Conservation (phyloP, 2,329 filamentous ascomycete species). For the Colletotrichum sp. region DNA sequence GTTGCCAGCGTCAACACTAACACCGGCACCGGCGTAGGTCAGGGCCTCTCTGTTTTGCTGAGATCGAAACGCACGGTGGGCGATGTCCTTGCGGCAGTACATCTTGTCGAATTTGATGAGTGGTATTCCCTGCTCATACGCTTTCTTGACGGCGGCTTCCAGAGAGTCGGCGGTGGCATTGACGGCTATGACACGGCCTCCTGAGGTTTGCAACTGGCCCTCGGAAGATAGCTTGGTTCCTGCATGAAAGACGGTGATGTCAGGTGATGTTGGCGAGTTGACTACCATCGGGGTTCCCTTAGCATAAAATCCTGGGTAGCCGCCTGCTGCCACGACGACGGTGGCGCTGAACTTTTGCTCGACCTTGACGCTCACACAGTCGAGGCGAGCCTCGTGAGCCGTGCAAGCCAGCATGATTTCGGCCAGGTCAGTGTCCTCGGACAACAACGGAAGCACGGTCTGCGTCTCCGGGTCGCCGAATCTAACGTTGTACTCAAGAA, state of each 20-base stretch:
- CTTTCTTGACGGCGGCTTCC: slow-evolving; percentile 77
- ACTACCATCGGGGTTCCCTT: slow-evolving; percentile 68
- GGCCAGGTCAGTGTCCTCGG: slow-evolving; percentile 78
- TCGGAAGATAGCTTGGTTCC: slow-evolving; percentile 68
- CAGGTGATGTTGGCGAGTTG: slow-evolving; percentile 34
- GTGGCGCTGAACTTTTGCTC: slow-evolving; percentile 75
- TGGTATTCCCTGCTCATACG: slow-evolving; percentile 74
- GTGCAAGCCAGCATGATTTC: slow-evolving; percentile 84
- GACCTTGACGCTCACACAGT: slow-evolving; percentile 66
- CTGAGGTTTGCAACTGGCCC: slow-evolving; percentile 69
- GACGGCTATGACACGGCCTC: slow-evolving; percentile 85
- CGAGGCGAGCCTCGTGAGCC: slow-evolving; percentile 64
- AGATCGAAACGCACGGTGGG: slow-evolving; percentile 70
- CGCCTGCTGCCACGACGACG: slow-evolving; percentile 83
- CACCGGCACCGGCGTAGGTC: slow-evolving; percentile 92
- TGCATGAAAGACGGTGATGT: slow-evolving; percentile 82
- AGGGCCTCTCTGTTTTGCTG: slow-evolving; percentile 57
- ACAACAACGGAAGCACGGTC: slow-evolving; percentile 77
- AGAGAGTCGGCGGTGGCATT: slow-evolving; percentile 72
- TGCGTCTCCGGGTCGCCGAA: slow-evolving; percentile 91
- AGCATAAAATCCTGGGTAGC: slow-evolving; percentile 80
- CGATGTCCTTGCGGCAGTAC: slow-evolving; percentile 88
- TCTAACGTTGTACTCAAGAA: slow-evolving; percentile 88
- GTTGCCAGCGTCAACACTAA: slow-evolving; percentile 94
- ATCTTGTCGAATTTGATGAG: slow-evolving; percentile 80